Evolutionary conservation across 345 rosid species (phyloP), one percentile per base, ranked within the genome.

Genomic region (Kernera saxatilis): DNA sequence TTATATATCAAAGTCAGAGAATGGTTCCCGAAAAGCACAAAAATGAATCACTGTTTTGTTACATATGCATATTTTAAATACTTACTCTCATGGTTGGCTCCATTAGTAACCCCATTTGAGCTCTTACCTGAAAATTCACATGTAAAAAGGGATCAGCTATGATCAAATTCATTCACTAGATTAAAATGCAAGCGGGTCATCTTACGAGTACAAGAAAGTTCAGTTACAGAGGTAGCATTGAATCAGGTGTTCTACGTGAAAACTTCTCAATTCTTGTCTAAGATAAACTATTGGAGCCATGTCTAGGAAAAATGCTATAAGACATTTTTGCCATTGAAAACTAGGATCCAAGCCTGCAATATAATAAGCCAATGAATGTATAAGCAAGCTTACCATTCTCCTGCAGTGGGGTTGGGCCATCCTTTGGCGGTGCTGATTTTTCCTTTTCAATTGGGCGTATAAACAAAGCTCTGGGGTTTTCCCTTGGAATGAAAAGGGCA

Each of bases 401-500:
- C 73, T 69, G 72, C 25, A 64, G 77, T 17, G 73, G 79, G 18
- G 72, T 45, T 21, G 79, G 73, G 36, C 75, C 25, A 46, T 82
- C 84, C 73, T 82, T 86, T 69, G 58, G 41, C n/a, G 78, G 81
- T 43, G 87, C 79, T 64, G 76, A 70, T 74, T 78, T 89, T 44
- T 78, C 90, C 78, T 86, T 84, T 48, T 82, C 95, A 13, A 77
- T 33, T 46, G 93, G 87, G 64, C 75, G 88, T 72, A 89, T 88
- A 50, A 94, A 83, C 67, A 91, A 77, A 76, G 95, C 82, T 80
- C 96, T 86, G 17, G 99, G 99, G 69, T 94, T 91, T 77, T 94
- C 97, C 82, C 99, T 77, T 13, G 97, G 99, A 76, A 88, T 69
- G 75, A 91, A 83, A 70, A 85, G 77, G 10, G 97, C 95, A 82